phyloP scores from a whole-genome alignment of 2,329 filamentous ascomycete genomes.

The Chrysosporium queenslandicum region DNA sequence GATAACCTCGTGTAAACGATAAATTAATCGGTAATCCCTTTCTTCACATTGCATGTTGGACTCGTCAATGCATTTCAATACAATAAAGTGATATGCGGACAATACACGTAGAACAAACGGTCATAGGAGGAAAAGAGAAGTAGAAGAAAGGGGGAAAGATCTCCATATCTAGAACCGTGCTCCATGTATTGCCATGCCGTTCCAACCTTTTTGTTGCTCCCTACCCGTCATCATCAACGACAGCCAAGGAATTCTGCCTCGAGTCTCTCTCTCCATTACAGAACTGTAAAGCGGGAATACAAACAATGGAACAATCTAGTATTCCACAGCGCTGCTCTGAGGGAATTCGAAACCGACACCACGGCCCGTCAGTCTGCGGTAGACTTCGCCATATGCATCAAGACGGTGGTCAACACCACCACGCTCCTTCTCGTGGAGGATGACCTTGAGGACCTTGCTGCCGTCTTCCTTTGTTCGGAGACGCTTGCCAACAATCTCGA shows the following conservation, averaged over 20 bases:
- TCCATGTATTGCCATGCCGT: slow-evolving; percentile 12
- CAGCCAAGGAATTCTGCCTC: background rate
- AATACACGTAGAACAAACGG: slow-evolving; percentile 11
- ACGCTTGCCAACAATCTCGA: slow-evolving; percentile 99
- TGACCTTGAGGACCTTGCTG: slow-evolving; percentile 96
- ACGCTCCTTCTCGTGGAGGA: slow-evolving; percentile 99
- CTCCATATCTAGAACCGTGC: slow-evolving; percentile 12
- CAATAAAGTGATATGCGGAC: slow-evolving; percentile 6
- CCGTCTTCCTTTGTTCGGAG: slow-evolving; percentile 97
- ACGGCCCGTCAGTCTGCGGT: slow-evolving; percentile 94
- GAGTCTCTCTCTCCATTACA: background rate
- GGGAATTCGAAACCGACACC: slow-evolving; percentile 98
- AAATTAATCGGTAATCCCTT: slow-evolving; percentile 3
- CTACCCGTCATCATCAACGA: slow-evolving; percentile 4
- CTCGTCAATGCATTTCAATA: slow-evolving; percentile 12
- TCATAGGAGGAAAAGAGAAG: background rate
- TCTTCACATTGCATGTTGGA: slow-evolving; percentile 11
- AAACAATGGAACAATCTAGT: slow-evolving; percentile 47
- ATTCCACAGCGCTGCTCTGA: slow-evolving; percentile 66
- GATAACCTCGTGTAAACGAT: slow-evolving; percentile 3
- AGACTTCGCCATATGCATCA: slow-evolving; percentile 99
- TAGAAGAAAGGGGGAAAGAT: slow-evolving; percentile 7
- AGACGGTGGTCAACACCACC: slow-evolving; percentile 98
- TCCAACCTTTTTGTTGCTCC: slow-evolving; percentile 11
- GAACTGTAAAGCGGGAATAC: slow-evolving; percentile 9